A percentile compares a stretch with the other conserved stretches of the same genome.
Conservation (phyloP, 2,329 filamentous ascomycete species). For the Ophiosphaerella herpotricha region DNA sequence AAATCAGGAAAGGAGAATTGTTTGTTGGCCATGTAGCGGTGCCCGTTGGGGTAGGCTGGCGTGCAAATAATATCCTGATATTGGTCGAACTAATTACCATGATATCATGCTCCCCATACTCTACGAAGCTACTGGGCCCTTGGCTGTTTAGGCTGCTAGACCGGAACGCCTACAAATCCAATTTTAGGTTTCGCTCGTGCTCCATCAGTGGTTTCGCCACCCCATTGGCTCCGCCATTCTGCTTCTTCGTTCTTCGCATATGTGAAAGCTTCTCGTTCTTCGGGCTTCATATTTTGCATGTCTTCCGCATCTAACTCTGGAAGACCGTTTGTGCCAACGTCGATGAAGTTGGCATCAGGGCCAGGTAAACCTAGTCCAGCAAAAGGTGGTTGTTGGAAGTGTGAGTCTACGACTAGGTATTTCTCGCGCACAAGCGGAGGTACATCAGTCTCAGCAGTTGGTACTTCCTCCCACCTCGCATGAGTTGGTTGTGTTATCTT, state of each 20-base stretch:
- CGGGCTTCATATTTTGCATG: constrained; percentile 66
- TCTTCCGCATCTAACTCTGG: constrained; percentile 68
- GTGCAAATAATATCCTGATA: neutral
- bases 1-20: no score
- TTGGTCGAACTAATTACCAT: constrained; percentile 1
- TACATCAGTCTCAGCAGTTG: constrained; percentile 50
- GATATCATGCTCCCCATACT: constrained; percentile 7
- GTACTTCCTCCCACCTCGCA: constrained; percentile 77
- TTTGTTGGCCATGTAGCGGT: no score
- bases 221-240: constrained; percentile 77
- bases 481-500: constrained; percentile 87
- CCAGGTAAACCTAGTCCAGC: constrained; percentile 65
- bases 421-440: constrained; percentile 64
- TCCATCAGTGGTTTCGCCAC: constrained; percentile 65
- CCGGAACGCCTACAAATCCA: constrained; percentile 55
- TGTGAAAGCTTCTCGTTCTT: constrained; percentile 75
- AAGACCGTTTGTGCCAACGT: constrained; percentile 61
- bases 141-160: constrained; percentile 47
- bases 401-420: constrained; percentile 66
- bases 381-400: constrained; percentile 62
- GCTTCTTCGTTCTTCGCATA: constrained; percentile 67
- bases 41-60: no score
- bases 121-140: neutral
- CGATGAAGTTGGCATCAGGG: constrained; percentile 57
- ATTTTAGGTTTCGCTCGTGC: constrained; percentile 53